Evolutionary conservation across 345 rosid species (phyloP), one percentile per base, ranked within the genome.

Genomic region (Citrus hindsii): DNA sequence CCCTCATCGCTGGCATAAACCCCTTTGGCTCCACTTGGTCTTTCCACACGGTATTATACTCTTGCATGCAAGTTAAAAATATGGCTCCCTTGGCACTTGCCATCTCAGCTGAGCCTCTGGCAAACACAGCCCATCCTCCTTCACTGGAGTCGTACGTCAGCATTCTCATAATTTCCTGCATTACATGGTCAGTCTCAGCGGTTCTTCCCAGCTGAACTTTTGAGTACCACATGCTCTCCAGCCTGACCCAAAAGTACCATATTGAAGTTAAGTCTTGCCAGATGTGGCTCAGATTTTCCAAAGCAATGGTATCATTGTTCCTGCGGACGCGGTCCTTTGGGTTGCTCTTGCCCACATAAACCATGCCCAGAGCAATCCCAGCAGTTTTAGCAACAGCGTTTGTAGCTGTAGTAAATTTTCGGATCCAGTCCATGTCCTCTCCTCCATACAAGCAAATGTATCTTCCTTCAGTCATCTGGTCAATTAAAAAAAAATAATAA

Each of bases 401-500:
- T 76, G 89, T 86, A 0, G 86, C 40, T 9, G 1, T 25, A 13
- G 93, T 86, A 81, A 82, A 89, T 25, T 71, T 89, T 24, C 84
- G 79, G 80, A 93, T 91, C 97, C 97, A 90, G 3, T 88, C 91
- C 2, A 88, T 73, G 79, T 93, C 93, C 80, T 90, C 95, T 68
- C 97, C 97, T 27, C 97, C 97, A 73, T 89, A 93, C 56, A 93
- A 77, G 83, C 92, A 93, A 70, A 91, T 86, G 81, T 71, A 76
- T 79, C 85, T 91, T 13, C 86, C 89, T 38, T 84, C 87, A 3
- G 56, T 10, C 28, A 88, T 88, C 89, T 88, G 88, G 77, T 73
- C 28, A 46, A 71, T 37, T 6, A 53, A 67, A n/a, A 42, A 12
- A 35, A 33, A 33, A 33, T 33, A 35, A 35, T 5, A 46, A 46